Base-by-base conservation (phyloP, 177 flowering plant species). In the Tripterygium wilfordii region DNA sequence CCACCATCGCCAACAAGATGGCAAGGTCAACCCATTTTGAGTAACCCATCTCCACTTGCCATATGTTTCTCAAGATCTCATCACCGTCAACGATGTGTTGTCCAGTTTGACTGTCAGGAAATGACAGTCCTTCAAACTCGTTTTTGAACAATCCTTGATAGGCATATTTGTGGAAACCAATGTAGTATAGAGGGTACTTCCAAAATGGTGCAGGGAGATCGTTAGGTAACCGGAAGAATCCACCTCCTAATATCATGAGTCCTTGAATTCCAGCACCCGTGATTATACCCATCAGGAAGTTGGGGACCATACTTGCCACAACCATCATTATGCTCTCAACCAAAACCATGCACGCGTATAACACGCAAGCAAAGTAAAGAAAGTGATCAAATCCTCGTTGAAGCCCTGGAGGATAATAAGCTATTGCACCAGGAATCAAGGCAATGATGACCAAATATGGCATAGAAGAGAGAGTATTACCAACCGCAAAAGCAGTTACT, bases 221-320 rank as follows among this genome's bases (percentile, higher is more conserved):
- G n/a, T n/a, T n/a, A n/a, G n/a, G n/a, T n/a, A n/a, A n/a, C n/a
- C n/a, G n/a, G n/a, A n/a, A n/a, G n/a, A n/a, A n/a, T n/a, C n/a
- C n/a, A n/a, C n/a, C n/a, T n/a, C n/a, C 54, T 19, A 79, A 20
- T 31, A 77, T 67, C 78, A 79, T 74, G 2, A 72, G 41, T 3
- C 70, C 86, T 68, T 80, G 83, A 40, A 80, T 63, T 30, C 86
- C 83, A 3, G 83, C 76, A 15, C 82, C 86, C 2, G 61, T 49
- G 10, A 77, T 70, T 14, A 80, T 62, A 0, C 86, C 82, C 78
- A 79, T 57, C 23, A 79, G 74, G 43, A 62, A 80, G 43, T 80
- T 60, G 1, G 82, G 82, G 13, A 80, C 76, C 3, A 80, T 4
- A 14, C 69, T 63, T 10, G 85, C 82, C 0, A 79, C 72, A 1